Conservation (phyloP, 1,284 basidiomycete genomes). For the Ceratobasidium papillatum region DNA sequence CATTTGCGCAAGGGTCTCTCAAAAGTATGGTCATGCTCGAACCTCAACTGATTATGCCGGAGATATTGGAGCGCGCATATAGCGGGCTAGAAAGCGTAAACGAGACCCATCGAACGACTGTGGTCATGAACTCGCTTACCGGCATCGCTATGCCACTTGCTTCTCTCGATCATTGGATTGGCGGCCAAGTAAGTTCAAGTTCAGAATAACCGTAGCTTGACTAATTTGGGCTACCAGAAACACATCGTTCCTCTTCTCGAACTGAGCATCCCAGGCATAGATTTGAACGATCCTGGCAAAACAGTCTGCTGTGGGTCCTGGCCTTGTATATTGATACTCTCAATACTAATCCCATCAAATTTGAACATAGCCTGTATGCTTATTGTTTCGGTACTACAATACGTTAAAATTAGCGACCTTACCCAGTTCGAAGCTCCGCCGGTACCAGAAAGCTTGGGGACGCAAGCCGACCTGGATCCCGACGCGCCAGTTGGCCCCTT, state of each 20-base stretch:
- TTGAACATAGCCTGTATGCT: slow-evolving; percentile 61
- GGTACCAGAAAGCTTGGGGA: slow-evolving; percentile 60
- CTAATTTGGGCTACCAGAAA: slow-evolving; percentile 62
- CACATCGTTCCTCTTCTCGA: slow-evolving; percentile 90
- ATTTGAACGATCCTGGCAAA: slow-evolving; percentile 92
- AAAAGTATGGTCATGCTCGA: slow-evolving; percentile 74
- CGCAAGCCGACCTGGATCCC: slow-evolving; percentile 54
- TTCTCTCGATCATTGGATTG: slow-evolving; percentile 78
- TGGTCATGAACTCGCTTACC: slow-evolving; percentile 88
- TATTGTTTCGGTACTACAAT: slow-evolving; percentile 72
- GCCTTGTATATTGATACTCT: slow-evolving; percentile 18
- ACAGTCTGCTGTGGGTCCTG: slow-evolving; percentile 60
- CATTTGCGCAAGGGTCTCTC: slow-evolving; percentile 74
- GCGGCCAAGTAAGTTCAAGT: slow-evolving; percentile 58
- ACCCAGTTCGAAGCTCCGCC: slow-evolving; percentile 61
- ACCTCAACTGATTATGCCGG: slow-evolving; percentile 89
- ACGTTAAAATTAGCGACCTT: slow-evolving; percentile 53
- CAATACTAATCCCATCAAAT: not conserved
- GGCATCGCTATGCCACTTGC: slow-evolving; percentile 82
- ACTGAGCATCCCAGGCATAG: slow-evolving; percentile 90
- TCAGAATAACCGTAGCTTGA: no score
- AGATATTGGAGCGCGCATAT: slow-evolving; percentile 91
- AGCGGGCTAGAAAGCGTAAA: slow-evolving; percentile 92
- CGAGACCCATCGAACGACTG: slow-evolving; percentile 92
- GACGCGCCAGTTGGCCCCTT: slow-evolving; percentile 55